phyloP scores from a whole-genome alignment of 176 grass and related monocot genomes.

The Oryza nivara region DNA sequence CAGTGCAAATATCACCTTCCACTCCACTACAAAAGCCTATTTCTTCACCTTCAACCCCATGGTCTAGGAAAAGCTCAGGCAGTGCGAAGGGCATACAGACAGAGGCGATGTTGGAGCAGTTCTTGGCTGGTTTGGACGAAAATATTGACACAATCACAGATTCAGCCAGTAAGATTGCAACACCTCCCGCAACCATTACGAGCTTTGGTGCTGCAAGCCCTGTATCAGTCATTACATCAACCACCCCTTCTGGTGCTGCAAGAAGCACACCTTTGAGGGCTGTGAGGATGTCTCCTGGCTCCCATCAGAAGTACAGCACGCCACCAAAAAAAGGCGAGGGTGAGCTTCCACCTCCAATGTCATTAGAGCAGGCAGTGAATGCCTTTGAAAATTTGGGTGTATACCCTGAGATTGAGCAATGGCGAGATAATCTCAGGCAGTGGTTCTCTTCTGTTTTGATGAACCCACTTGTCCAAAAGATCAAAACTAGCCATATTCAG shows the following conservation, averaged over 20 bases:
- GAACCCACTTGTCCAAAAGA: slow-evolving; percentile 77
- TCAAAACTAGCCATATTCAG: slow-evolving; percentile 83
- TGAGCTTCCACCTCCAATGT: slow-evolving; percentile 87
- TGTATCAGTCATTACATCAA: slow-evolving; percentile 59
- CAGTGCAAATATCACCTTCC: slow-evolving; percentile 68
- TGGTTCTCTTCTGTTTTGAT: slow-evolving; percentile 94
- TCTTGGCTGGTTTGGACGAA: slow-evolving; percentile 75
- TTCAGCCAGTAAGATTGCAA: slow-evolving; percentile 56
- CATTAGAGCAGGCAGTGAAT: slow-evolving; percentile 77
- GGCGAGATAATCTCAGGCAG: slow-evolving; percentile 86
- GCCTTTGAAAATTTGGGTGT: slow-evolving; percentile 79
- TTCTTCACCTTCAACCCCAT: slow-evolving; percentile 80
- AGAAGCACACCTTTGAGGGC: slow-evolving; percentile 78
- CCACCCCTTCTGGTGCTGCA: slow-evolving; percentile 69
- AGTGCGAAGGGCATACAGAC: slow-evolving; percentile 87
- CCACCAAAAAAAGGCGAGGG: slow-evolving; percentile 89
- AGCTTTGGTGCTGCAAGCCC: slow-evolving; percentile 71
- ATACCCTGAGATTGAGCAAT: slow-evolving; percentile 87
- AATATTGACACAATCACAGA: slow-evolving; percentile 65
- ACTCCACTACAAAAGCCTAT: slow-evolving; percentile 54
- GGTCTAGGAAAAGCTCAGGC: slow-evolving; percentile 80
- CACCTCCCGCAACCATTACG: slow-evolving; percentile 55
- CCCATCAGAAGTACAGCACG: slow-evolving; percentile 74
- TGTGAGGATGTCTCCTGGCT: slow-evolving; percentile 94
- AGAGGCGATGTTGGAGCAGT: slow-evolving; percentile 82